A percentile compares a stretch with the other conserved stretches of the same genome.
Conservation (phyloP, 2,329 filamentous ascomycete species). For the Fusarium nanum region DNA sequence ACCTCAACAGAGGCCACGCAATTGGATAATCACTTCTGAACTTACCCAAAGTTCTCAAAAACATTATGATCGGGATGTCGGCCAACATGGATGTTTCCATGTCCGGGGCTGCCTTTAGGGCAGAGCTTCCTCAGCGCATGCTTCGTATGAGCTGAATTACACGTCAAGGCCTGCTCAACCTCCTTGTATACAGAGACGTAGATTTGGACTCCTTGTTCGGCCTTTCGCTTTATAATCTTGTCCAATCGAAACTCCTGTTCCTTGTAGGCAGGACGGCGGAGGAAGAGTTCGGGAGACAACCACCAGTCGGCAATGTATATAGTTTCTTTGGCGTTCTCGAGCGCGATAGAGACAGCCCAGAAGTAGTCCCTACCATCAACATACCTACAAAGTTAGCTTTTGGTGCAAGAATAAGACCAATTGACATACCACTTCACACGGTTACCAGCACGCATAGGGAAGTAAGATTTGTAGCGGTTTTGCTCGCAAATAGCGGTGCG, state of each 20-base stretch:
- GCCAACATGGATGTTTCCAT: conserved; percentile 90
- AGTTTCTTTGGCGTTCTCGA: conserved; percentile 90
- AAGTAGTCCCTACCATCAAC: conserved; percentile 96
- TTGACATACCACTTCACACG: conserved; percentile 86
- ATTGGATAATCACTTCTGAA: too few relatives aligned
- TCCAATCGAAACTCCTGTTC: conserved; percentile 91
- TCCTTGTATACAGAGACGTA: conserved; percentile 95
- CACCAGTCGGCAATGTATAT: conserved; percentile 99
- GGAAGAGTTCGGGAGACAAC: conserved; percentile 88
- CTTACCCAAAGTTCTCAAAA: conserved; percentile 89
- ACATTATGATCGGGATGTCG: conserved; percentile 96
- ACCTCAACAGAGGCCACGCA: not conserved
- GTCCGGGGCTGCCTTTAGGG: conserved; percentile 81
- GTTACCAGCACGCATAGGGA: conserved; percentile 87
- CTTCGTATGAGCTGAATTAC: conserved; percentile 94
- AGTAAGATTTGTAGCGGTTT: conserved; percentile 90
- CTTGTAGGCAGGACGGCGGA: conserved; percentile 83
- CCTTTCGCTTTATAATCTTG: conserved; percentile 85
- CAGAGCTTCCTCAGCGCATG: conserved; percentile 70
- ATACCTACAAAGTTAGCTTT: not conserved
- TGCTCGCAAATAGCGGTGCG: conserved; percentile 75
- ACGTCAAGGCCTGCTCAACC: conserved; percentile 82
- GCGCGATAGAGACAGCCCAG: conserved; percentile 88
- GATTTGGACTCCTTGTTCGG: conserved; percentile 94
- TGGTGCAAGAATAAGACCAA: not conserved